Evolutionary conservation across 2,329 filamentous ascomycete genomes (phyloP), one percentile per base, ranked within the genome.

Genomic region (Xylariaceae sp.): DNA sequence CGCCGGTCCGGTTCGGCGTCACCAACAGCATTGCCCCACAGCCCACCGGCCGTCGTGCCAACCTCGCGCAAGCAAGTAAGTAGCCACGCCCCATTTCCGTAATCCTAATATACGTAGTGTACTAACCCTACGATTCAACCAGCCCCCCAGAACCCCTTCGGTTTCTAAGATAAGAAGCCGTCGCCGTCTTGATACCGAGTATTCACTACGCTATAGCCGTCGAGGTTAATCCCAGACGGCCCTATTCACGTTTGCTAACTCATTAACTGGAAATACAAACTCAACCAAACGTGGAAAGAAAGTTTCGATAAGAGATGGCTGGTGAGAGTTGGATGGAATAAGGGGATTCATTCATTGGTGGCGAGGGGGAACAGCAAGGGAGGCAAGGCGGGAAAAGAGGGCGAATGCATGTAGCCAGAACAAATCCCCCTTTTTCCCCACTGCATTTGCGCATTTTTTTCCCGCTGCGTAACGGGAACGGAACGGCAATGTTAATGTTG

Each of bases 31-130:
- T 97, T 64, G 79, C 82, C 56, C 85, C 92, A 29, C 94, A 97
- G 74, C 81, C 90, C 26, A 99, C 94, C 6, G 94, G 94, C 60
- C 79, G 88, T 65, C 85, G 88, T 76, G 94, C 94, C 53, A 96
- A 97, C 70, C 79, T 99, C 62, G 80, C 88, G 49, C 89, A 95
- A 83, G 94, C 94, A 67, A 99, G 92, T 97, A 86, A 87, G 92
- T 92, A 3, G 54, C 18, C 10, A 26, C 13, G 19, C 30, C 43
- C 21, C 21, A 30, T 46, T 26, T 10, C 30, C n/a, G 34, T 19
- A 13, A 16, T 3, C 10, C 5, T 47, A 5, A 44, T 60, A 68
- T 42, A 21, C 44, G 6, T 7, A 6, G 32, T 34, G 8, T 37
- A 34, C 64, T 64, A 55, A 66, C 47, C 22, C 19, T 19, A n/a